phyloP scores from a whole-genome alignment of 345 rosid genomes.

The Bruguiera sexangula region DNA sequence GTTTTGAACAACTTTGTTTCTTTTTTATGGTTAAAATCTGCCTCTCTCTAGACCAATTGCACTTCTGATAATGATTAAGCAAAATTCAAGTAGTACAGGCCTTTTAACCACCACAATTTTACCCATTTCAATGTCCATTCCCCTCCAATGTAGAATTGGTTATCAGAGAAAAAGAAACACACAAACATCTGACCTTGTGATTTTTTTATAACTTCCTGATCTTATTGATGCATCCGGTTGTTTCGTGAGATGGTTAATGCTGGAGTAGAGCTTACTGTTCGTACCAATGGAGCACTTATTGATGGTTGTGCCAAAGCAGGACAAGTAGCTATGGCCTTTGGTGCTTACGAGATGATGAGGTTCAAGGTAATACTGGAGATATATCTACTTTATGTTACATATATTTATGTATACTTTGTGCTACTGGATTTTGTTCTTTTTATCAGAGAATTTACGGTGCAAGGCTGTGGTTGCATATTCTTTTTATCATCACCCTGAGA shows the following conservation, averaged over 20 bases:
- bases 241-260: conserved; percentile 91
- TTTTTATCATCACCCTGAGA: conserved; percentile 25
- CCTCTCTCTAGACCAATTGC: too few species aligned
- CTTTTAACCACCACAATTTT: too few species aligned
- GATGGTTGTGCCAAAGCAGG: conserved; percentile 99
- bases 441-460: conserved; percentile 7
- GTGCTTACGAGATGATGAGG: conserved; percentile 95
- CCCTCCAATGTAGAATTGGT: too few species aligned
- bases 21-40: too few species aligned
- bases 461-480: conserved; percentile 14
- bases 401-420: neutral
- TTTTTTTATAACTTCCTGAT: too few species aligned
- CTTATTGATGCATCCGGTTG: conserved; percentile 38
- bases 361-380: conserved; percentile 58
- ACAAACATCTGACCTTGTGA: too few species aligned
- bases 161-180: conserved; percentile 17
- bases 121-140: too few species aligned
- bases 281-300: conserved; percentile 89
- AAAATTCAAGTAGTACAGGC: too few species aligned
- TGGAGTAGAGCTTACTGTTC: conserved; percentile 84
- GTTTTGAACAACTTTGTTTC: too few species aligned
- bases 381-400: neutral
- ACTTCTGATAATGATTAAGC: too few species aligned
- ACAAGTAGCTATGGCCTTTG: conserved; percentile 95
- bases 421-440: neutral